Conservation (phyloP, 2,329 filamentous ascomycete species). For the Botryotinia globosa region DNA sequence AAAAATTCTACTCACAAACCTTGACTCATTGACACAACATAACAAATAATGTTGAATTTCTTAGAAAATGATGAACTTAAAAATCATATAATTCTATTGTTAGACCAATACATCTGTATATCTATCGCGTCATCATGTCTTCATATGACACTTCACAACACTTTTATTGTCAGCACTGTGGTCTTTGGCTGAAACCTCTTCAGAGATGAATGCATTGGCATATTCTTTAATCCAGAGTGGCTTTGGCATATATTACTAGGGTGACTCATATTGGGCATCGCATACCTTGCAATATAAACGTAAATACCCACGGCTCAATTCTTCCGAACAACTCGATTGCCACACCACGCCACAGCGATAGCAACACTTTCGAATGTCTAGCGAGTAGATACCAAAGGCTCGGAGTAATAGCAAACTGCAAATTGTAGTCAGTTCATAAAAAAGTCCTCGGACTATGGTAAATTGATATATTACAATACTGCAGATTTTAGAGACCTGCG, state of each 20-base stretch:
- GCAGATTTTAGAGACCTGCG: background rate
- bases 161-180: background rate
- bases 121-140: background rate
- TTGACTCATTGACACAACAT: background rate
- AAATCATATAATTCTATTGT: fast-evolving
- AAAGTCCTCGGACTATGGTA: background rate
- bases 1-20: background rate
- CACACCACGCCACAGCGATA: background rate
- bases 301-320: background rate
- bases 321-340: background rate
- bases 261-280: fast-evolving
- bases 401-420: background rate
- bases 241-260: fast-evolving
- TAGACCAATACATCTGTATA: background rate
- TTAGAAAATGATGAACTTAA: background rate
- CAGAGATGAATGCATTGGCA: background rate
- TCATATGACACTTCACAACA: background rate
- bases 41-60: background rate
- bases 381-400: background rate
- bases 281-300: background rate
- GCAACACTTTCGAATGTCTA: background rate
- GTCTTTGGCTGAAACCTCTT: background rate
- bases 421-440: background rate
- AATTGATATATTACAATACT: background rate
- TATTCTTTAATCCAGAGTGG: background rate